phyloP scores from a whole-genome alignment of 306 rosid species.

The Coriaria nepalensis region DNA sequence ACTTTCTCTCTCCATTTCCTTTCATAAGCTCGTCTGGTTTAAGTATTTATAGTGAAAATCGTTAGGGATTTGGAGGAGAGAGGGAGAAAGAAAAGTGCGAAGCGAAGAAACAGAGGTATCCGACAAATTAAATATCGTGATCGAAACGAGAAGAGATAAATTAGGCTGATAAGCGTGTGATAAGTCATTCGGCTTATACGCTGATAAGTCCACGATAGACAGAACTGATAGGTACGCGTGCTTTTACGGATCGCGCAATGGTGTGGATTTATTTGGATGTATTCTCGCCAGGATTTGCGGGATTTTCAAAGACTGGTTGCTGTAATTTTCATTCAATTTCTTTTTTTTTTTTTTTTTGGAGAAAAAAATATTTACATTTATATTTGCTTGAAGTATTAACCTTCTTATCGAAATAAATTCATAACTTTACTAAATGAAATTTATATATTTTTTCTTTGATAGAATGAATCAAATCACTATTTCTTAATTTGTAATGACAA shows the following conservation, averaged over 20 bases:
- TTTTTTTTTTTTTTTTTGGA: background rate
- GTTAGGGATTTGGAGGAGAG: conserved; percentile 77
- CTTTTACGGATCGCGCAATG: conserved; percentile 28
- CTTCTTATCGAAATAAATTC: too few species aligned
- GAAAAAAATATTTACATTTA: too few species aligned
- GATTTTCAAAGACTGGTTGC: conserved; percentile 14
- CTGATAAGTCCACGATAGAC: conserved; percentile 16
- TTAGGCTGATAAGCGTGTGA: conserved; percentile 13
- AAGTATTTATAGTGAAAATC: conserved; percentile 59
- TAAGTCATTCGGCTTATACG: background rate
- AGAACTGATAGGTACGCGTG: rapidly evolving
- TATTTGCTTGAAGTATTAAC: too few species aligned
- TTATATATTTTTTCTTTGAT: too few species aligned
- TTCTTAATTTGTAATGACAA: too few species aligned
- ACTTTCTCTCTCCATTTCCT: conserved; percentile 60
- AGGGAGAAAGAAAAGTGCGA: conserved; percentile 28
- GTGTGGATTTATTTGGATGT: conserved; percentile 30
- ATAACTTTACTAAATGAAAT: too few species aligned
- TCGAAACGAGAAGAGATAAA: conserved; percentile 53
- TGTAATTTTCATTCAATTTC: background rate
- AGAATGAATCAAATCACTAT: too few species aligned
- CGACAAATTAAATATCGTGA: conserved; percentile 81
- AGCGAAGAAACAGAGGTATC: conserved; percentile 58
- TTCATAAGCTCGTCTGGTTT: conserved; percentile 32
- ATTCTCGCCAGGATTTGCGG: conserved; percentile 34